Evolutionary conservation across 2,329 filamentous ascomycete species (phyloP).

Genomic region (Simplicillium sp.): DNA sequence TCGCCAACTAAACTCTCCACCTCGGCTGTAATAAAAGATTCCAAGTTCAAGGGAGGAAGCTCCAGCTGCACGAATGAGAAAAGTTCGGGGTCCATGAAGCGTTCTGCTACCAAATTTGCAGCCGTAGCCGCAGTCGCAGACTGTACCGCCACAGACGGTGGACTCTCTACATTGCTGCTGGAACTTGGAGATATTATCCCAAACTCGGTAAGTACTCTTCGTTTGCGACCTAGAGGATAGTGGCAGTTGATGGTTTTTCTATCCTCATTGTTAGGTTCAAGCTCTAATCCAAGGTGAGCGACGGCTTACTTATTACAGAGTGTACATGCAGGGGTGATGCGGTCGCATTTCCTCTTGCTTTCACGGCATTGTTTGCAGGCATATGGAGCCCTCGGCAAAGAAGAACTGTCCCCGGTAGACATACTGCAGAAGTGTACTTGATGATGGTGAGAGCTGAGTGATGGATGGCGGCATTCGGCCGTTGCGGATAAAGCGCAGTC

Average conservation of each 20-base stretch:
- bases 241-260: slow-evolving; percentile 1
- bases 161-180: background rate
- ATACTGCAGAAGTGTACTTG: no score
- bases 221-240: slow-evolving; percentile 1
- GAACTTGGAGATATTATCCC: background rate
- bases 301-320: background rate
- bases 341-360: background rate
- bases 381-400: background rate
- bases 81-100: slow-evolving; percentile 4
- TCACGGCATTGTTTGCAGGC: background rate
- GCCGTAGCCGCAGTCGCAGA: background rate
- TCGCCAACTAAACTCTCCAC: slow-evolving; percentile 4
- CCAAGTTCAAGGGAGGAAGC: slow-evolving; percentile 2
- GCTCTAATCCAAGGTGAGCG: background rate
- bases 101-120: background rate
- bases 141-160: background rate
- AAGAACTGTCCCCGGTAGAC: background rate
- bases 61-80: slow-evolving; percentile 3
- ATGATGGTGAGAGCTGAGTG: no score
- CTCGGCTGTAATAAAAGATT: background rate
- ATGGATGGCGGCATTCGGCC: no score
- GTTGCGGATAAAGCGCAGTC: no score
- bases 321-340: background rate
- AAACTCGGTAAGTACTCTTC: background rate
- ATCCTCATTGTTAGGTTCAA: background rate